phyloP scores from a whole-genome alignment of 495 filamentous ascomycete species.

The Podospora fimiseda region DNA sequence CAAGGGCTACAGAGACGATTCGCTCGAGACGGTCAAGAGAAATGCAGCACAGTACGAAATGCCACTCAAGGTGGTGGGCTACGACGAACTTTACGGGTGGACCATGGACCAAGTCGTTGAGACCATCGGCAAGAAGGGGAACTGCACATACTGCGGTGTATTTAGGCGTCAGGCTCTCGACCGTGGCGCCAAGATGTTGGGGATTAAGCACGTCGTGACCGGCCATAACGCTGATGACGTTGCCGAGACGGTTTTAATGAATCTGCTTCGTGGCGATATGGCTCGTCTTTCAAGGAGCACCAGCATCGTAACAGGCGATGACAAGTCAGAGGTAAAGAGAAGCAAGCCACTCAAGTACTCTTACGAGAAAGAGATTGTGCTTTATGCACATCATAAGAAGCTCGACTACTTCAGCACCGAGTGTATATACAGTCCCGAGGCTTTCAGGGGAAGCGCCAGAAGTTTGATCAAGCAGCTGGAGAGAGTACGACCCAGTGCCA shows the following conservation, averaged over 20 bases:
- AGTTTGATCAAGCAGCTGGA: slow-evolving; percentile 92
- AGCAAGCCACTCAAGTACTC: slow-evolving; percentile 97
- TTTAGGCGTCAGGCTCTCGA: slow-evolving; percentile 93
- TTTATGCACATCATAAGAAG: slow-evolving; percentile 93
- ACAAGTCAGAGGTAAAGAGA: slow-evolving; percentile 71
- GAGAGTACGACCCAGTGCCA: slow-evolving; percentile 84
- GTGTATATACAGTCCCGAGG: slow-evolving; percentile 96
- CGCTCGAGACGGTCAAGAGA: slow-evolving; percentile 89
- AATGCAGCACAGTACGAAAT: slow-evolving; percentile 88
- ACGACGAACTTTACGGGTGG: slow-evolving; percentile 94
- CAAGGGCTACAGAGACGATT: slow-evolving; percentile 92
- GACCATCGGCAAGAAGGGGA: slow-evolving; percentile 95
- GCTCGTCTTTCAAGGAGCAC: slow-evolving; percentile 82
- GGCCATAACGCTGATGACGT: slow-evolving; percentile 98
- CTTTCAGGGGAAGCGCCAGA: slow-evolving; percentile 89
- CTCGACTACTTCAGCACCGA: slow-evolving; percentile 98
- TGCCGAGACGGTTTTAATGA: slow-evolving; percentile 98
- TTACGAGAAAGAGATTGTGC: slow-evolving; percentile 97
- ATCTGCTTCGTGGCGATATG: slow-evolving; percentile 83
- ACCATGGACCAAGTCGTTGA: slow-evolving; percentile 98
- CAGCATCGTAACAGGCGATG: slow-evolving; percentile 80
- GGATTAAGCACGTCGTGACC: slow-evolving; percentile 90
- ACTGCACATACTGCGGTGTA: slow-evolving; percentile 97
- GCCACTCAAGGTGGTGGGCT: slow-evolving; percentile 84
- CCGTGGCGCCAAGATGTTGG: slow-evolving; percentile 78